Evolutionary conservation across 2,329 filamentous ascomycete genomes (phyloP), one percentile per base, ranked within the genome.

Genomic region (Diplodia seriata): DNA sequence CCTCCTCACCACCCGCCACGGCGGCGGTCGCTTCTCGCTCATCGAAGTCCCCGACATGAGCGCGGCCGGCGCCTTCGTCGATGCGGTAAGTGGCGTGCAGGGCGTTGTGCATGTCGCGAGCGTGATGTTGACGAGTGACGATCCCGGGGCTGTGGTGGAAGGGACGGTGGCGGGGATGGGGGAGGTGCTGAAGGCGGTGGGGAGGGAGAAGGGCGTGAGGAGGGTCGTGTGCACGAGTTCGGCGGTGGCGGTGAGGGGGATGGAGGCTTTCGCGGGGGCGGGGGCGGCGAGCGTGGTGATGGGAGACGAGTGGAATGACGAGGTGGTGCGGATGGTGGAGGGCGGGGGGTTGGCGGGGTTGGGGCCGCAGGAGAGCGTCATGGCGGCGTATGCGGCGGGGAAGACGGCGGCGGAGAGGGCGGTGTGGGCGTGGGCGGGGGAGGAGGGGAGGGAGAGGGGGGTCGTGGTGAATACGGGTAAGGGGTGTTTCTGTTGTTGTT

Each of bases 331-430:
- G 40, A 7, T 18, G 18, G 40, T 47, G 40, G 40, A n/a, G 18
- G 38, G 14, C 4, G 38, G 38, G 15, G 12, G 38, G 14, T 4
- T 15, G 38, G 1, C 38, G 12, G 38, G 38, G 38, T 4, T 18
- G 38, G 14, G 14, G 40, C 18, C 5, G 6, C 11, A 2, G 18
- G 33, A 40, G 18, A 63, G 73, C 23, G 69, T 64, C 15, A 73
- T 72, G 63, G 71, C 72, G 12, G 74, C 82, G 1, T 85, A 86
- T 68, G 75, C 77, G 0, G 83, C 83, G 1, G 79, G 78, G 61
- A 86, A 86, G 70, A 47, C 40, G 40, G 3, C 3, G 40, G 40
- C 40, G 40, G 40, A 47, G 40, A 47, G 18, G 40, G 40, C 1
- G 40, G 40, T 47, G 40, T 47, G 40, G 40, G 40, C 8, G 40